A percentile compares a stretch with the other conserved stretches of the same genome.
Evolutionary conservation across 495 filamentous ascomycete species (phyloP).

Genomic region (Hypoxylon fuscum): DNA sequence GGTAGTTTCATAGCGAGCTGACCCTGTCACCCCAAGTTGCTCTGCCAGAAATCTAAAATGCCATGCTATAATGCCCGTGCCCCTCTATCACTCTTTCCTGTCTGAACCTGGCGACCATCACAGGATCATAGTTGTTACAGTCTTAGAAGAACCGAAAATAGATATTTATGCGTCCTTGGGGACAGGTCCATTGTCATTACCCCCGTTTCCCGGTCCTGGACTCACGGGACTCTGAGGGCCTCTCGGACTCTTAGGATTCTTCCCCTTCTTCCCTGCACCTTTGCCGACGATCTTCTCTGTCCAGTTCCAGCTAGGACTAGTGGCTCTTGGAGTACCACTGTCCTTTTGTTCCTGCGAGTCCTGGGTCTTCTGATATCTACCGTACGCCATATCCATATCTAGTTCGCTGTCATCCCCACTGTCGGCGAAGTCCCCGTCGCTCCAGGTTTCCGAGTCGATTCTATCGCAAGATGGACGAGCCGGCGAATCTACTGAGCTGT

Average conservation of each 20-base stretch:
- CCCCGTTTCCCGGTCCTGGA: conserved; percentile 1
- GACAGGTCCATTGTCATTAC: neutral
- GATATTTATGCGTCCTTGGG: neutral
- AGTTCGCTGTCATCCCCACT: conserved; percentile 60
- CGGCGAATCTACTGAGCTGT: conserved; percentile 39
- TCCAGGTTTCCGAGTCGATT: conserved; percentile 59
- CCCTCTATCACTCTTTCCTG: conserved; percentile 6
- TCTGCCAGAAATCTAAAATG: conserved; percentile 20
- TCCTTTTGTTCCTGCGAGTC: conserved; percentile 2
- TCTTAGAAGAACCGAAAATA: too few species aligned
- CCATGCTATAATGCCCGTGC: conserved; percentile 9
- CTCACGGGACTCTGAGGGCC: conserved; percentile 7
- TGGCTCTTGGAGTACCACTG: conserved; percentile 23
- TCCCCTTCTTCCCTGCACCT: conserved; percentile 42
- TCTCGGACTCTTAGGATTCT: conserved; percentile 13
- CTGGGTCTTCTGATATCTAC: conserved; percentile 19
- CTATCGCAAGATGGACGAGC: conserved; percentile 44
- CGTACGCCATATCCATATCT: conserved; percentile 41
- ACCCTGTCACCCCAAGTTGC: conserved; percentile 14
- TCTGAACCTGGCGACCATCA: neutral
- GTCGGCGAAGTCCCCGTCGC: conserved; percentile 62
- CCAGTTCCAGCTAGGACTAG: conserved; percentile 61
- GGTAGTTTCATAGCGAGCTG: neutral
- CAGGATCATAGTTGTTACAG: too few species aligned
- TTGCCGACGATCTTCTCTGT: conserved; percentile 65